phyloP scores from a whole-genome alignment of 352 stramenopile genomes.

The Globisporangium echinulatum region DNA sequence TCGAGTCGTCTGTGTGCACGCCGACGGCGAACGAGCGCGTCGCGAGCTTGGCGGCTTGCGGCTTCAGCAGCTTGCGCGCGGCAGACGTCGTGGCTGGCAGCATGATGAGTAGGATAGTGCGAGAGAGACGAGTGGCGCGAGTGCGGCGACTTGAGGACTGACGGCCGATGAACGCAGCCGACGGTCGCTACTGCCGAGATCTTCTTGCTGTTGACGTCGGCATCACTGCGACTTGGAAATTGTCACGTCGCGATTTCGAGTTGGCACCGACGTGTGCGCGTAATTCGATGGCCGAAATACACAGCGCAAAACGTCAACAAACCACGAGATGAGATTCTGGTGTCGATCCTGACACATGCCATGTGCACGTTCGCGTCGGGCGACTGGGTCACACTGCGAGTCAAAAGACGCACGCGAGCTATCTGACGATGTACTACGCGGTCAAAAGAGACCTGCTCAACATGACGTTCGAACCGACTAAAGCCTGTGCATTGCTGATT shows the following conservation, averaged over 20 bases:
- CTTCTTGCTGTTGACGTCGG: not conserved
- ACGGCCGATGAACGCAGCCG: not conserved
- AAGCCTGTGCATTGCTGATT: too few relatives aligned
- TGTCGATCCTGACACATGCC: too few relatives aligned
- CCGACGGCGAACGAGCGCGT: slow-evolving; percentile 33
- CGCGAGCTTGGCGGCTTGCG: slow-evolving; percentile 1
- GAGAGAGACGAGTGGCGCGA: not conserved
- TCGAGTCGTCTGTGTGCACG: slow-evolving; percentile 47
- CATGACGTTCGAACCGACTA: too few relatives aligned
- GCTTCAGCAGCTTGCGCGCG: slow-evolving; percentile 11
- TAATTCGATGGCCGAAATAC: not conserved
- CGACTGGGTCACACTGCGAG: too few relatives aligned
- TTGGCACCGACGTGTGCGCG: not conserved
- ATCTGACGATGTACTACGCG: too few relatives aligned
- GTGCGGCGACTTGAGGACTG: slow-evolving; percentile 9
- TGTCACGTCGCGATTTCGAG: too few relatives aligned
- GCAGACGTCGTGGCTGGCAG: slow-evolving; percentile 13
- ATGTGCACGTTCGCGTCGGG: too few relatives aligned
- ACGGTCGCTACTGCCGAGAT: not conserved
- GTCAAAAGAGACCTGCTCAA: too few relatives aligned
- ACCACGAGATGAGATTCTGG: too few relatives aligned
- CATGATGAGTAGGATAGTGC: slow-evolving; percentile 5
- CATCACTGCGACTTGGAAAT: not conserved
- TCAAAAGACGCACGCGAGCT: too few relatives aligned
- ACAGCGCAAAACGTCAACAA: not conserved